These are phyloP conservation scores for Globisporangium megalacanthum DNA, from an alignment of 352 stramenopile species.

Conservation along the genomic window DNA sequence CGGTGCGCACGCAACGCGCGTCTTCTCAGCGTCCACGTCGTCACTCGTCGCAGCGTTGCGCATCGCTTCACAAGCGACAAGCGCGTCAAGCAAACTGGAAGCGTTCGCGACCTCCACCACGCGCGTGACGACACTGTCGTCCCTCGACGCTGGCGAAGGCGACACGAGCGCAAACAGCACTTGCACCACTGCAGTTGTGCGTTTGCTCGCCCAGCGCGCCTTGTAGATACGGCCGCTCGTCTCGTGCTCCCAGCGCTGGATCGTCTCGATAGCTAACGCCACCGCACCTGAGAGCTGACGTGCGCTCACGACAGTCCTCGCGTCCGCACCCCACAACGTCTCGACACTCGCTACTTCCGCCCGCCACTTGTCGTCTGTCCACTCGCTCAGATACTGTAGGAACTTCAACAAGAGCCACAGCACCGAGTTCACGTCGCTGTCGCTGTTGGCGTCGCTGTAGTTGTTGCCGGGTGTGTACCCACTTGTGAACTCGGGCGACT, in stretches of 20 bases:
- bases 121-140: not conserved
- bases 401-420: constrained; percentile 5
- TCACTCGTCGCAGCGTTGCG: not conserved
- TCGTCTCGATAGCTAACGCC: not conserved
- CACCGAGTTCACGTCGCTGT: not conserved
- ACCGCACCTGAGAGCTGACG: not conserved
- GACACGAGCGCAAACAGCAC: constrained; percentile 5
- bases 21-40: not conserved
- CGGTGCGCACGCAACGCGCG: constrained; percentile 4
- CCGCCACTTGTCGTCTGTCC: constrained; percentile 2
- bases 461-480: not conserved
- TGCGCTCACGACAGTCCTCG: not conserved
- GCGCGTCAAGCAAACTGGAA: not conserved
- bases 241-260: constrained; percentile 1
- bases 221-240: constrained; percentile 3
- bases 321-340: not conserved
- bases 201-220: not conserved
- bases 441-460: not conserved
- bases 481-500: not conserved
- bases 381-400: constrained; percentile 3
- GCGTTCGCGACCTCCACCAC: not conserved
- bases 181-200: constrained; percentile 7
- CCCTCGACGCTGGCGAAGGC: not conserved
- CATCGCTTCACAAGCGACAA: constrained; percentile 6
- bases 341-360: not conserved